A percentile compares a stretch with the other conserved stretches of the same genome.
Evolutionary conservation across 2,329 filamentous ascomycete species (phyloP).

Genomic region (Exserohilum rostratum): DNA sequence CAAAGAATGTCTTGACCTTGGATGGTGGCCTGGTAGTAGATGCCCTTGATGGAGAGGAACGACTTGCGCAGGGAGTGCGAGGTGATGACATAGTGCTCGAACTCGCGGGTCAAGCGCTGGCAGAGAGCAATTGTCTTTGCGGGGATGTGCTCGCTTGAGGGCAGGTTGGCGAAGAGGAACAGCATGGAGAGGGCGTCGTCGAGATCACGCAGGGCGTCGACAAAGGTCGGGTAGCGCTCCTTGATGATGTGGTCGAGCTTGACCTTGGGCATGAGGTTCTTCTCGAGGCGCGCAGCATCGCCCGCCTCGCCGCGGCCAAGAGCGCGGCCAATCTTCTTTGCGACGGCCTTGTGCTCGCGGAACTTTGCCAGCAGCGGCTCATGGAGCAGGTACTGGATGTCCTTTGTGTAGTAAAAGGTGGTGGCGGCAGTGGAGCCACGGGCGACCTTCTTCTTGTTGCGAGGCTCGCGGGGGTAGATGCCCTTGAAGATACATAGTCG

Average conservation of each 20-base stretch:
- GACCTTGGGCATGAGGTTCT: conserved; percentile 86
- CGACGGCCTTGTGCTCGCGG: conserved; percentile 93
- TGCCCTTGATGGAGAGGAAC: conserved; percentile 98
- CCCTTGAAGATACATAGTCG: conserved; percentile 99
- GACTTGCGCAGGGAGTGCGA: conserved; percentile 93
- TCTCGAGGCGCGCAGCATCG: conserved; percentile 88
- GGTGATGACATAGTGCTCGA: conserved; percentile 95
- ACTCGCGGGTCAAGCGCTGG: conserved; percentile 91
- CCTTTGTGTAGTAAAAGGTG: conserved; percentile 91
- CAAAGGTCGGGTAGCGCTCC: conserved; percentile 96
- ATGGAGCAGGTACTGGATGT: conserved; percentile 97
- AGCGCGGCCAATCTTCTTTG: conserved; percentile 95
- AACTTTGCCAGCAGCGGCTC: conserved; percentile 94
- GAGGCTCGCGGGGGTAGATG: conserved; percentile 96
- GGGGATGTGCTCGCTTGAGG: conserved; percentile 85
- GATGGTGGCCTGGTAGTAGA: conserved; percentile 98
- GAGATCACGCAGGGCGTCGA: conserved; percentile 89
- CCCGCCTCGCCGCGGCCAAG: conserved; percentile 89
- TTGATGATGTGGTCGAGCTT: conserved; percentile 96
- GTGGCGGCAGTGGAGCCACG: conserved; percentile 89
- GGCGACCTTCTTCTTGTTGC: conserved; percentile 95
- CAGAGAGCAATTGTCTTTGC: conserved; percentile 95
- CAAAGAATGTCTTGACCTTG: conserved; percentile 96
- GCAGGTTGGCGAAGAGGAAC: conserved; percentile 95
- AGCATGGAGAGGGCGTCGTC: conserved; percentile 97